Evolutionary conservation across 129 eudicot species (phyloP).

Genomic region (Escallonia rubra): DNA sequence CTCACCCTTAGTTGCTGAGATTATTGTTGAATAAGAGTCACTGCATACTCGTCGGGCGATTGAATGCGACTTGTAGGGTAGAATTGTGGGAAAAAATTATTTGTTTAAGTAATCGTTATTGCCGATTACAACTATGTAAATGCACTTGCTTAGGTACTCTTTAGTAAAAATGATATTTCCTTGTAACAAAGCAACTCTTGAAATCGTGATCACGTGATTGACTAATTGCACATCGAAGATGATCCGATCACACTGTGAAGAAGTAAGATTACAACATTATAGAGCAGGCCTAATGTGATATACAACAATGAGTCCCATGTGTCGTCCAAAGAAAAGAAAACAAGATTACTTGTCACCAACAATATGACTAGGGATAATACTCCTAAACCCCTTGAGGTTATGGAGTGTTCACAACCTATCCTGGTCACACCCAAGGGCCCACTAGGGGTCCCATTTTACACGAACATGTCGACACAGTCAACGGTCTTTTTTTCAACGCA

Average conservation of each 20-base stretch:
- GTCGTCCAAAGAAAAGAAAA: no score
- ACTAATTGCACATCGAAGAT: background rate
- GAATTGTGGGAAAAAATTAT: background rate
- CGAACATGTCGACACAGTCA: no score
- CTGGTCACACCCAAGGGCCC: no score
- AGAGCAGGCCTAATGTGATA: no score
- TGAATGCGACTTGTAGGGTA: background rate
- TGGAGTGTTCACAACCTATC: no score
- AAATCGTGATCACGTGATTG: background rate
- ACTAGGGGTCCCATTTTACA: no score
- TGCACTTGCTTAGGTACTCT: slow-evolving; percentile 5
- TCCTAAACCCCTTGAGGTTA: no score
- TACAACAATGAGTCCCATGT: no score
- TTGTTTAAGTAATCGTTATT: slow-evolving; percentile 15
- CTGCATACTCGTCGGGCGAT: slow-evolving; percentile 5
- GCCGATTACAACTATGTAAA: slow-evolving; percentile 8
- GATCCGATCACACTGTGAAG: slow-evolving; percentile 6
- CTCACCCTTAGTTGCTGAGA: background rate
- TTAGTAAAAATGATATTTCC: background rate
- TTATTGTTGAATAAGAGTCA: background rate
- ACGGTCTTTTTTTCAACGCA: no score
- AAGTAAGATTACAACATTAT: background rate
- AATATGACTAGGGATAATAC: no score
- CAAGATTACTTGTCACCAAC: no score
- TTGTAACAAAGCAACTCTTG: background rate